Conservation (phyloP, 805 yeast genomes). For the Saturnispora sanitii region DNA sequence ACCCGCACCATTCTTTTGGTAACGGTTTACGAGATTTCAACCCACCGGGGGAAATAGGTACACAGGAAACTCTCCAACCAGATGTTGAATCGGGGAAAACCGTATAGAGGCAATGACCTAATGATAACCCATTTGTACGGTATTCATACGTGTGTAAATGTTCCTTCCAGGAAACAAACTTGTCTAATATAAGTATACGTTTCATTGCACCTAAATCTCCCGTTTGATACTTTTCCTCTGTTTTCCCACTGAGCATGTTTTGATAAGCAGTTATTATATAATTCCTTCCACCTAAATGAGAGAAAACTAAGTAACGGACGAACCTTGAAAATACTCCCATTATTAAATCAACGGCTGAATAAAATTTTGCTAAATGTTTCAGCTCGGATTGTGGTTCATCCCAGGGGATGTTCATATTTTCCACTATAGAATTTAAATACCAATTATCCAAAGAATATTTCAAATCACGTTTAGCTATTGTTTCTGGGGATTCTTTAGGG, state of each 20-base stretch:
- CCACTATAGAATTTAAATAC: conserved; percentile 64
- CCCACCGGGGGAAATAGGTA: conserved; percentile 58
- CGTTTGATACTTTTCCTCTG: neutral
- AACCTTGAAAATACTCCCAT: conserved; percentile 63
- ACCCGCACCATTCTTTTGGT: conserved; percentile 86
- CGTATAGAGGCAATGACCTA: conserved; percentile 57
- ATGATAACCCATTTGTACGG: neutral
- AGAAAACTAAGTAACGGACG: conserved; percentile 59
- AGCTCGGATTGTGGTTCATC: conserved; percentile 50
- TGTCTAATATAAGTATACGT: conserved; percentile 51
- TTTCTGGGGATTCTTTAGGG: conserved; percentile 2
- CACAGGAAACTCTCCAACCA: conserved; percentile 83
- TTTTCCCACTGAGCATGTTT: conserved; percentile 47
- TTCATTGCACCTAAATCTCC: conserved; percentile 20
- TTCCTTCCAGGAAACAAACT: conserved; percentile 89
- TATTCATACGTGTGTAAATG: conserved; percentile 33
- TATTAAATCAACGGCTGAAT: conserved; percentile 63
- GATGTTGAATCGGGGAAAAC: conserved; percentile 62
- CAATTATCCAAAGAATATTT: conserved; percentile 60
- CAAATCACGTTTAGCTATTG: conserved; percentile 6
- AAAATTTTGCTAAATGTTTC: conserved; percentile 48
- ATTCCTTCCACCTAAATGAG: conserved; percentile 84
- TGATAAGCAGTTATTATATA: conserved; percentile 59
- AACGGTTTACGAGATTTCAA: conserved; percentile 78
- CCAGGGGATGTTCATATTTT: conserved; percentile 77